These are phyloP conservation scores for Nakazawaea laoshanensis DNA, from an alignment of 805 yeast genomes.

Conservation along the genomic window DNA sequence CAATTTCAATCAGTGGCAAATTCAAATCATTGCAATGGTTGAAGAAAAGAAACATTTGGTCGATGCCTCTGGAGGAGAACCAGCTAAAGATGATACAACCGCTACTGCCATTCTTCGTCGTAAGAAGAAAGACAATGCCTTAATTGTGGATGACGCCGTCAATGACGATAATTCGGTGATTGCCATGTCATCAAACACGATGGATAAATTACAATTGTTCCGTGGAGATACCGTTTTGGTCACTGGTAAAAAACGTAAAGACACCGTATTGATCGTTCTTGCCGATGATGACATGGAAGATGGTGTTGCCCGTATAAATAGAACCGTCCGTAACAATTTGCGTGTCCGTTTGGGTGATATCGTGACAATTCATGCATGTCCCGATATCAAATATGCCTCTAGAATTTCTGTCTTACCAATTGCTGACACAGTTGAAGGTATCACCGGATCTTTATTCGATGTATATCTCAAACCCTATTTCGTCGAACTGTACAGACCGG, in stretches of 20 bases:
- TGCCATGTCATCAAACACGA: conserved; percentile 88
- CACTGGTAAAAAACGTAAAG: conserved; percentile 97
- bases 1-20: too few species aligned
- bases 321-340: conserved; percentile 93
- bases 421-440: conserved; percentile 96
- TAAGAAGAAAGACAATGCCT: conserved; percentile 95
- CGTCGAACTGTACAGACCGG: conserved; percentile 98
- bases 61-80: conserved; percentile 27
- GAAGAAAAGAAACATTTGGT: conserved; percentile 23
- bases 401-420: conserved; percentile 93
- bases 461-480: conserved; percentile 96
- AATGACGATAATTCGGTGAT: conserved; percentile 96
- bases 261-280: conserved; percentile 90
- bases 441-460: conserved; percentile 93
- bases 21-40: neutral
- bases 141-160: conserved; percentile 93
- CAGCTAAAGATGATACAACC: conserved; percentile 36
- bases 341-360: conserved; percentile 92
- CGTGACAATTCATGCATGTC: conserved; percentile 87
- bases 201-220: conserved; percentile 91
- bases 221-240: conserved; percentile 97
- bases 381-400: conserved; percentile 94
- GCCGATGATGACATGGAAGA: conserved; percentile 96
- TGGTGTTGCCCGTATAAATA: conserved; percentile 88
- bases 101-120: conserved; percentile 97